These are phyloP conservation scores for Euphorbia celastroides DNA, from an alignment of 441 rosid species.

Conservation along the genomic window DNA sequence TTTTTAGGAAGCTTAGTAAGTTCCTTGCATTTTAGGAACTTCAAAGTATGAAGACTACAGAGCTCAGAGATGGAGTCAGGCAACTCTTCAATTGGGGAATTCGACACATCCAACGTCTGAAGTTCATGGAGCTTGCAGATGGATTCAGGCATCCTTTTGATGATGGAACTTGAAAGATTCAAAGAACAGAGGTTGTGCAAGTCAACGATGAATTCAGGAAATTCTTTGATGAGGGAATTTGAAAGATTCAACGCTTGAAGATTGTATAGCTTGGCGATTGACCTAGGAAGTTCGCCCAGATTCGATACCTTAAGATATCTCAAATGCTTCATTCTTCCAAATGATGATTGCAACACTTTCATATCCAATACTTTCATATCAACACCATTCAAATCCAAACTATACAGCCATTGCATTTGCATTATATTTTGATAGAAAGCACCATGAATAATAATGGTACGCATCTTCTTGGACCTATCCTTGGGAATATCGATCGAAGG, in stretches of 20 bases:
- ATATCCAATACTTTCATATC: conserved; percentile 9
- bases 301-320: conserved; percentile 24
- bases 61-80: conserved; percentile 17
- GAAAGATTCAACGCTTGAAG: background rate
- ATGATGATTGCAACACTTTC: background rate
- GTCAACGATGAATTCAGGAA: background rate
- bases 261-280: conserved; percentile 22
- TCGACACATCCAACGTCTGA: background rate
- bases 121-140: background rate
- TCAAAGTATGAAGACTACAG: conserved; percentile 9
- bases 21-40: conserved; percentile 9
- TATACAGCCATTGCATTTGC: conserved; percentile 17
- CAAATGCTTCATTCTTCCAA: conserved; percentile 17
- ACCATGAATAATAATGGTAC: background rate
- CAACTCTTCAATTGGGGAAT: background rate
- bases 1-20: conserved; percentile 20
- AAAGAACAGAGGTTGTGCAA: background rate
- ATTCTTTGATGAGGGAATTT: background rate
- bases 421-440: background rate
- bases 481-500: background rate
- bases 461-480: background rate
- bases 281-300: conserved; percentile 15
- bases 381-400: conserved; percentile 8
- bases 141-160: background rate
- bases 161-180: background rate